Conservation (phyloP, 108 stramenopile genomes). For the Discostella stelligeroides region DNA sequence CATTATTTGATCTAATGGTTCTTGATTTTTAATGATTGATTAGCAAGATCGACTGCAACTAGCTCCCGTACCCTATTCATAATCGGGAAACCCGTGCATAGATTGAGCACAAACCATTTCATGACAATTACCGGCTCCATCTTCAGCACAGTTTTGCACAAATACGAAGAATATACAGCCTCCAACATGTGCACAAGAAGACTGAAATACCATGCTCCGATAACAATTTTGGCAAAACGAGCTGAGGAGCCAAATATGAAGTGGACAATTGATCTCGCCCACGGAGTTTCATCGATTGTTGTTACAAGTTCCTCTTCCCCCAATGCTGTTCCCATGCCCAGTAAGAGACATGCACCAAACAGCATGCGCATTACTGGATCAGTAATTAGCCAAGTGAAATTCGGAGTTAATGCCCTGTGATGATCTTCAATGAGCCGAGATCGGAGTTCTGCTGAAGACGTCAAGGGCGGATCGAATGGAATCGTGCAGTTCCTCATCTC, state of each 20-base stretch:
- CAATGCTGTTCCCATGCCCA: slow-evolving; percentile 1
- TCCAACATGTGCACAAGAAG: slow-evolving; percentile 5
- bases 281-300: slow-evolving; percentile 7
- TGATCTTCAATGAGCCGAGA: slow-evolving; percentile 28
- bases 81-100: slow-evolving; percentile 14
- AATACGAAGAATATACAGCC: slow-evolving; percentile 4
- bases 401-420: slow-evolving; percentile 24
- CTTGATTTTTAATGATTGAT: too few species aligned
- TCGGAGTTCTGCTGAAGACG: slow-evolving; percentile 18
- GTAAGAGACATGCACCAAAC: slow-evolving; percentile 7
- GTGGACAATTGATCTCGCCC: slow-evolving; percentile 4
- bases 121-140: neutral
- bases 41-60: slow-evolving; percentile 11
- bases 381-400: slow-evolving; percentile 28
- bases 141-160: slow-evolving; percentile 2
- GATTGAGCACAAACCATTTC: slow-evolving; percentile 20
- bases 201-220: slow-evolving; percentile 11
- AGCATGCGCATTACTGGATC: slow-evolving; percentile 19
- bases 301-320: slow-evolving; percentile 4
- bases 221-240: slow-evolving; percentile 10
- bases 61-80: slow-evolving; percentile 14
- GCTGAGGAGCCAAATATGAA: slow-evolving; percentile 2
- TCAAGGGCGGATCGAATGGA: slow-evolving; percentile 31
- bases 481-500: slow-evolving; percentile 13
- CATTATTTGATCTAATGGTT: too few species aligned